Evolutionary conservation across 257 asterid genomes (phyloP), one percentile per base, ranked within the genome.

Genomic region (Avicennia marina): DNA sequence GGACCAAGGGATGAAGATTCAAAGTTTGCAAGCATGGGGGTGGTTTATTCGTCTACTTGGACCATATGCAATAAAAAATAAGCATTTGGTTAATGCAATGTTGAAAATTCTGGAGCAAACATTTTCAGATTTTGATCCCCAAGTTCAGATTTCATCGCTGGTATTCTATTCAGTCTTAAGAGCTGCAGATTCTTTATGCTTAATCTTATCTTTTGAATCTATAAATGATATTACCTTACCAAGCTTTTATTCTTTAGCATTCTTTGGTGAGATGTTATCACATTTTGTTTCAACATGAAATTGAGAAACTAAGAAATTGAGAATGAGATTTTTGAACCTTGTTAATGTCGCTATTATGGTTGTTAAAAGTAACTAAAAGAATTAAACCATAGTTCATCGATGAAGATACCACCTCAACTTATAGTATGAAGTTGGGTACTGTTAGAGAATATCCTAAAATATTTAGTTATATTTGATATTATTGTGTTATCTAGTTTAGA

Each of bases 91-190:
- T 44, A 88, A 88, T 76, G 86, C 82, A 59, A 80, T 88, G 93
- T 81, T 88, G 66, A 81, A 88, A 72, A 68, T 88, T 60, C 73
- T 86, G 52, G 82, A 79, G 63, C 81, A 60, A 71, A 79, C 88
- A 38, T 82, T 88, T 82, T 72, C 88, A n/a, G 90, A 88, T 64
- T 48, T 55, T 17, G 81, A 88, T 63, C 60, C 95, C 12, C 90
- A 83, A 78, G 83, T 85, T 77, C 86, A 78, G 77, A 88, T 78
- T 71, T 86, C 95, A 68, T 74, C 95, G 45, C 73, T 82, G 94
- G 96, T 87, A 83, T 50, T 21, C 34, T 63, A 51, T 58, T 46
- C n/a, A 29, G 7, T 53, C 54, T 16, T 16, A 42, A 48, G 22
- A 41, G 36, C 55, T 67, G 21, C 41, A 31, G 49, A 42, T 6